phyloP scores from a whole-genome alignment of 176 grass and related monocot genomes.

The Zea mays region DNA sequence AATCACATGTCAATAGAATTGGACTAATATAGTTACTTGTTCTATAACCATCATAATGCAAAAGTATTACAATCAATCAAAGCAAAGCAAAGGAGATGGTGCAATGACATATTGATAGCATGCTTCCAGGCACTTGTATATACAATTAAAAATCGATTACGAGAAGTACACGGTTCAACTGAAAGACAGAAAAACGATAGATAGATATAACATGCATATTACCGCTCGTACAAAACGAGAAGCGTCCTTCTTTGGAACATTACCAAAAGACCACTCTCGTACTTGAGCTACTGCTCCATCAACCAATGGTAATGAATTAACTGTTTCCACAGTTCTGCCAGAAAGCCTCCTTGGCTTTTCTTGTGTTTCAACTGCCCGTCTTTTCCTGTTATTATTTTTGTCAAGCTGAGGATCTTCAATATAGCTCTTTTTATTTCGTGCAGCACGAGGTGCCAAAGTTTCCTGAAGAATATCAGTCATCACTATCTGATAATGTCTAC shows the following conservation, averaged over 20 bases:
- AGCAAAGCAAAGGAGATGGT: conserved; percentile 9
- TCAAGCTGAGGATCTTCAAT: conserved; percentile 74
- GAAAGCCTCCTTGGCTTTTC: conserved; percentile 82
- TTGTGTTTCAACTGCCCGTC: conserved; percentile 54
- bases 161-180: too few relatives aligned
- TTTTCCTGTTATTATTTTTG: conserved; percentile 69
- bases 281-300: conserved; percentile 90
- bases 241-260: conserved; percentile 88
- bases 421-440: conserved; percentile 86
- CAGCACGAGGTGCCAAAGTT: conserved; percentile 95
- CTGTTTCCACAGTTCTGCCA: conserved; percentile 63
- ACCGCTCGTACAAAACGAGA: conserved; percentile 92
- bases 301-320: conserved; percentile 64
- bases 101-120: conserved; percentile 6
- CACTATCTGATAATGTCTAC: not conserved
- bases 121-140: not conserved
- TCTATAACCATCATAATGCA: conserved; percentile 9
- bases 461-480: conserved; percentile 47
- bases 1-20: not conserved
- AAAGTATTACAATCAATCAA: conserved; percentile 5
- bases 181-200: conserved; percentile 11
- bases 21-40: not conserved
- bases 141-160: too few relatives aligned
- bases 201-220: conserved; percentile 29
- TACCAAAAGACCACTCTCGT: conserved; percentile 87